phyloP scores from a whole-genome alignment of 2,329 filamentous ascomycete genomes.

The Xylariaceae sp. region DNA sequence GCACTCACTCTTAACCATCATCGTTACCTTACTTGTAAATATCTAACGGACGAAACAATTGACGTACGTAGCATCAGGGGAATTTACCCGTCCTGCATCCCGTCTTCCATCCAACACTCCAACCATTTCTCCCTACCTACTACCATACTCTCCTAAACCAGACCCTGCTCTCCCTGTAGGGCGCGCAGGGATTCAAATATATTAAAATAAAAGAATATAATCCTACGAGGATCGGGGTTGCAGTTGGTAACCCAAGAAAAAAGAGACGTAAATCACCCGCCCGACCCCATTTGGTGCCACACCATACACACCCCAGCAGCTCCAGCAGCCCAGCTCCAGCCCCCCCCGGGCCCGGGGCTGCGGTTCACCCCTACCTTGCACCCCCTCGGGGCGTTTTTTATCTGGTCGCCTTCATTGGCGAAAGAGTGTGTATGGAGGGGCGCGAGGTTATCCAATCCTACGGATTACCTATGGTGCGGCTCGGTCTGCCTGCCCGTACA shows the following conservation, averaged over 20 bases:
- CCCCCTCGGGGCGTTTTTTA: constrained; percentile 8
- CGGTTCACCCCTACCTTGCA: constrained; percentile 14
- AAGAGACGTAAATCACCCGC: too few relatives aligned
- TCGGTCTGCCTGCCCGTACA: constrained; percentile 7
- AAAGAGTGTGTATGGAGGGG: background rate
- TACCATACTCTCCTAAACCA: too few relatives aligned
- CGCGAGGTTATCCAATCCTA: background rate
- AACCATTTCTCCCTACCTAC: too few relatives aligned
- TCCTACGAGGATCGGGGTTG: constrained; percentile 5
- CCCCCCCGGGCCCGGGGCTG: constrained; percentile 10
- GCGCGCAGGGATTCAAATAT: too few relatives aligned
- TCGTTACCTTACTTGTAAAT: too few relatives aligned
- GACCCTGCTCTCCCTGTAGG: too few relatives aligned
- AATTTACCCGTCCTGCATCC: too few relatives aligned
- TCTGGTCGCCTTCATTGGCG: background rate
- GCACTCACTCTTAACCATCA: too few relatives aligned
- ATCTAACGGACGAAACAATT: too few relatives aligned
- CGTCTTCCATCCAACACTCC: too few relatives aligned
- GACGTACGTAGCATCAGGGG: too few relatives aligned
- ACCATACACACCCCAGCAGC: background rate
- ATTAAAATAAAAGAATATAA: background rate
- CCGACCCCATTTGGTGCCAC: background rate
- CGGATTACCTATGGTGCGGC: constrained; percentile 7
- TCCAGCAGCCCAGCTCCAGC: background rate
- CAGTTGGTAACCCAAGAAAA: constrained; percentile 1